Conservation (phyloP, 805 yeast genomes). For the Kluyveromyces aestuarii region DNA sequence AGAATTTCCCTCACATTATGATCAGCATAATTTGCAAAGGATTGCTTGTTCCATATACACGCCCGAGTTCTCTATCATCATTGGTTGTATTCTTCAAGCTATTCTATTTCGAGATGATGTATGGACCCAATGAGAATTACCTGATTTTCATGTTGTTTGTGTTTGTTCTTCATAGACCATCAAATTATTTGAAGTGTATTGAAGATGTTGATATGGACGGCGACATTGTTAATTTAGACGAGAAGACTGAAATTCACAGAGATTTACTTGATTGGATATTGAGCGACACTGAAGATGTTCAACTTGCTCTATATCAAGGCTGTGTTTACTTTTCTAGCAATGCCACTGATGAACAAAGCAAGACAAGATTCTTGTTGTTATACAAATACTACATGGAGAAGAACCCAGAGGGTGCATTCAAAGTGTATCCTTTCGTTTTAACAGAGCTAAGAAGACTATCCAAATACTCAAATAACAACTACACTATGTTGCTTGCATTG, state of each 20-base stretch:
- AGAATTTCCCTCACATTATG: constrained; percentile 45
- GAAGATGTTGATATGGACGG: constrained; percentile 30
- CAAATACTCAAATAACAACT: constrained; percentile 2
- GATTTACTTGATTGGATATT: constrained; percentile 26
- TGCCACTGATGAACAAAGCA: constrained; percentile 29
- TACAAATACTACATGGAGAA: constrained; percentile 25
- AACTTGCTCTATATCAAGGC: constrained; percentile 29
- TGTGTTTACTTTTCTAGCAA: constrained; percentile 26
- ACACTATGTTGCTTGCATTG: constrained; percentile 19
- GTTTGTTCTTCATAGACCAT: constrained; percentile 30
- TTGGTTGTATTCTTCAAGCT: constrained; percentile 36
- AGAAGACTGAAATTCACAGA: constrained; percentile 32
- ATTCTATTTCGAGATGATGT: constrained; percentile 31
- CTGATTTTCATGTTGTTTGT: constrained; percentile 27
- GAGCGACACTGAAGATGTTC: constrained; percentile 23
- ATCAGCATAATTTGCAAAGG: constrained; percentile 46
- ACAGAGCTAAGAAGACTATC: constrained; percentile 25
- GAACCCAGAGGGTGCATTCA: constrained; percentile 28
- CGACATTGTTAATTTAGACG: constrained; percentile 26
- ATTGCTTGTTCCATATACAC: constrained; percentile 46
- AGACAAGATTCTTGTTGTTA: constrained; percentile 26
- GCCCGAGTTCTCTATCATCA: constrained; percentile 38
- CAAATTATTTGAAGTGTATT: constrained; percentile 29
- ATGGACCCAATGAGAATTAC: constrained; percentile 9
- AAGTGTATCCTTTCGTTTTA: constrained; percentile 25